Conservation (phyloP, 2,329 filamentous ascomycete genomes). For the Aspergillus sp. region DNA sequence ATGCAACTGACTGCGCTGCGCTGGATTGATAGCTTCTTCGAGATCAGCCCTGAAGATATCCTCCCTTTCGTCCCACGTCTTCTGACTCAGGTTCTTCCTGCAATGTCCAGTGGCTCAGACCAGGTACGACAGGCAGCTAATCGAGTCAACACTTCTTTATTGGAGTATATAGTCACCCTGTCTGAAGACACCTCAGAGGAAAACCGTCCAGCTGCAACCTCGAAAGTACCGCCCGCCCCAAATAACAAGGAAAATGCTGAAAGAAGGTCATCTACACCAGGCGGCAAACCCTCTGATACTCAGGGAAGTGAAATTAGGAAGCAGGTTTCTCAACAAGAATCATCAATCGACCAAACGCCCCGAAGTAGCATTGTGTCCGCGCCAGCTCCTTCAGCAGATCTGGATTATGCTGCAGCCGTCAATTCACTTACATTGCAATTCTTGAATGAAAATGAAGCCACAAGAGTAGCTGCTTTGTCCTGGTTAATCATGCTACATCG, state of each 20-base stretch:
- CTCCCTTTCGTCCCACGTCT: conserved; percentile 90
- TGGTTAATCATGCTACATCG: conserved; percentile 98
- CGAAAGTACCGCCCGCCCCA: conserved; percentile 37
- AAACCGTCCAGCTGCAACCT: conserved; percentile 25
- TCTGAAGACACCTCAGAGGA: conserved; percentile 59
- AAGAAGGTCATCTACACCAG: conserved; percentile 38
- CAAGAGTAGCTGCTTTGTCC: conserved; percentile 82
- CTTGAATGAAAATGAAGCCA: conserved; percentile 93
- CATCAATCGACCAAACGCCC: conserved; percentile 34
- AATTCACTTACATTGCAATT: conserved; percentile 89
- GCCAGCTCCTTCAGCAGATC: conserved; percentile 50
- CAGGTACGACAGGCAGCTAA: conserved; percentile 81
- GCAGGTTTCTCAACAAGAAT: conserved; percentile 22
- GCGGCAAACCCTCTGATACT: conserved; percentile 22
- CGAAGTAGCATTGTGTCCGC: conserved; percentile 43
- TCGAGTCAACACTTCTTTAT: conserved; percentile 81
- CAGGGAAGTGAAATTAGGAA: conserved; percentile 24
- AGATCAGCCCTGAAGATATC: conserved; percentile 95
- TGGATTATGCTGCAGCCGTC: conserved; percentile 95
- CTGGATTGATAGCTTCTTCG: conserved; percentile 95
- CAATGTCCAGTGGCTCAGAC: conserved; percentile 87
- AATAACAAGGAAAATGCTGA: conserved; percentile 31
- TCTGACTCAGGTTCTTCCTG: conserved; percentile 82
- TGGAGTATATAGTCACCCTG: conserved; percentile 89
- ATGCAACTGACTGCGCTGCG: conserved; percentile 83